Percentiles rank a stretch among this genome's conserved stretches.
These are phyloP conservation scores for Sistotremastrum suecicum DNA, from an alignment of 768 basidiomycete genomes.

Conservation along the genomic window DNA sequence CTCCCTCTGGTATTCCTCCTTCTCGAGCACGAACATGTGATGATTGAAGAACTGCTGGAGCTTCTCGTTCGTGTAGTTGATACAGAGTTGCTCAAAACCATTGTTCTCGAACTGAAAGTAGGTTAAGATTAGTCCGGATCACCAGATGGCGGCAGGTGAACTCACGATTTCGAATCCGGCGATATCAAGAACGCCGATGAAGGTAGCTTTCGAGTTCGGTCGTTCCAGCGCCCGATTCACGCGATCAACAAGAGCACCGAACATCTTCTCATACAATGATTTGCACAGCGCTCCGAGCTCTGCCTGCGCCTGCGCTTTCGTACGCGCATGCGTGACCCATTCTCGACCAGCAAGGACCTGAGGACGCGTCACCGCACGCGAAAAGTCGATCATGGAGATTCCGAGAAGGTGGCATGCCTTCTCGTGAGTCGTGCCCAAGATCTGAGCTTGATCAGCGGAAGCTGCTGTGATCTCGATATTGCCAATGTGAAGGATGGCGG, in stretches of 20 bases:
- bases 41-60: slow-evolving; percentile 98
- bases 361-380: slow-evolving; percentile 75
- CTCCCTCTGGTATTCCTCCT: slow-evolving; percentile 95
- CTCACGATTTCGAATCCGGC: slow-evolving; percentile 90
- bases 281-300: slow-evolving; percentile 88
- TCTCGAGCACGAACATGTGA: slow-evolving; percentile 99
- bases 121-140: neutral
- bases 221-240: slow-evolving; percentile 92
- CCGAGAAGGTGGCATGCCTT: slow-evolving; percentile 86
- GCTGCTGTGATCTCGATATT: slow-evolving; percentile 77
- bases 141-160: slow-evolving; percentile 3
- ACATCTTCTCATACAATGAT: slow-evolving; percentile 94
- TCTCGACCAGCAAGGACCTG: slow-evolving; percentile 89
- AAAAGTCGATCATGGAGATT: slow-evolving; percentile 76
- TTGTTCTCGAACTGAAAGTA: slow-evolving; percentile 53
- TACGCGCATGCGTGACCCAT: slow-evolving; percentile 91
- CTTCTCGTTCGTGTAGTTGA: slow-evolving; percentile 99
- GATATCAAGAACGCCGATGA: slow-evolving; percentile 97
- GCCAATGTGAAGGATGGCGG: slow-evolving; percentile 88
- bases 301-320: slow-evolving; percentile 80
- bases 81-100: slow-evolving; percentile 92
- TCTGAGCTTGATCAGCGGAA: slow-evolving; percentile 63
- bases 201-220: slow-evolving; percentile 81
- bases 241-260: slow-evolving; percentile 84
- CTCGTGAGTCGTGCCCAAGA: slow-evolving; percentile 26